Conservation (phyloP, 192 early-diverging fungal genomes). For the Backusella mclennaniae region DNA sequence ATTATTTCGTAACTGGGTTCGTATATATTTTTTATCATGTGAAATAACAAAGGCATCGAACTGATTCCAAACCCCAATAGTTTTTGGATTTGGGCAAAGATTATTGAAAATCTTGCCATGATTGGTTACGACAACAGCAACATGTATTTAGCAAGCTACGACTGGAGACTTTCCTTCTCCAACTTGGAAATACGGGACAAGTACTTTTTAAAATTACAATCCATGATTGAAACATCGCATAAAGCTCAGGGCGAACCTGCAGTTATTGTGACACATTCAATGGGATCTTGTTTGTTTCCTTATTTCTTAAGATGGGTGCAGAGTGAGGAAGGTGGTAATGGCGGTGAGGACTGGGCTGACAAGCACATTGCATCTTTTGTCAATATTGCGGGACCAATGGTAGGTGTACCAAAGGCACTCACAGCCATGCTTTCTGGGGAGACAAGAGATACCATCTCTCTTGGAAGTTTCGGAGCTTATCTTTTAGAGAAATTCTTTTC, state of each 20-base stretch:
- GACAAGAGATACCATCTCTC: slow-evolving; percentile 80
- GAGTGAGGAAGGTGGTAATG: slow-evolving; percentile 60
- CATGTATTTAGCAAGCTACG: slow-evolving; percentile 84
- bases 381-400: slow-evolving; percentile 82
- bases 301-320: slow-evolving; percentile 91
- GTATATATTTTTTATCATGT: slow-evolving; percentile 3
- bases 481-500: slow-evolving; percentile 83
- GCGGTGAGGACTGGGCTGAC: slow-evolving; percentile 71
- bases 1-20: slow-evolving; percentile 85
- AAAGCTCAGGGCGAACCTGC: slow-evolving; percentile 55
- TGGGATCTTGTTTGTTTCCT: slow-evolving; percentile 67
- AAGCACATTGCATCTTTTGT: slow-evolving; percentile 76
- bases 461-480: slow-evolving; percentile 70
- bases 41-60: background rate
- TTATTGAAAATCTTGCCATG: slow-evolving; percentile 78
- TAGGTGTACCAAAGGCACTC: slow-evolving; percentile 83
- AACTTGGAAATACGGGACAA: slow-evolving; percentile 81
- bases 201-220: slow-evolving; percentile 77
- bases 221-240: slow-evolving; percentile 63
- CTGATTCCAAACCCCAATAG: slow-evolving; percentile 28
- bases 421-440: slow-evolving; percentile 77
- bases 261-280: slow-evolving; percentile 57
- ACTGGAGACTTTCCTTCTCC: slow-evolving; percentile 79
- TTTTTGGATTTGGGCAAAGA: slow-evolving; percentile 87
- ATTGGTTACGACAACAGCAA: slow-evolving; percentile 85